Evolutionary conservation across 2,329 filamentous ascomycete genomes (phyloP).

Genomic region (Talaromyces funiculosus): DNA sequence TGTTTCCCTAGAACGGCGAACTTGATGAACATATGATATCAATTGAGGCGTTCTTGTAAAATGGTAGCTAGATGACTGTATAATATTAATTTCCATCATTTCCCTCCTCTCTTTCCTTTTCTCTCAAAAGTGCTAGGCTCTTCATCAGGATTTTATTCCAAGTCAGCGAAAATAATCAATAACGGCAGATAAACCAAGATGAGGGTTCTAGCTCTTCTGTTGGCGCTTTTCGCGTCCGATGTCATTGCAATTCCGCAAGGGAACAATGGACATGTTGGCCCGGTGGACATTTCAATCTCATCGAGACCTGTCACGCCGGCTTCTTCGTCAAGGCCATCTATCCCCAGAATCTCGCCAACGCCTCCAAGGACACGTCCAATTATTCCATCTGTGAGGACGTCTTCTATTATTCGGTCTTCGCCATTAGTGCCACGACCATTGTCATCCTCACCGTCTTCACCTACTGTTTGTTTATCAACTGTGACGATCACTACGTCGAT

Average conservation of each 20-base stretch:
- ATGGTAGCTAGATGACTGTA: background rate
- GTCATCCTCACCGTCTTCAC: background rate
- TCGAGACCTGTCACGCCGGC: background rate
- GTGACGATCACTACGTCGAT: background rate
- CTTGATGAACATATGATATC: slow-evolving; percentile 10
- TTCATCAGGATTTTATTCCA: background rate
- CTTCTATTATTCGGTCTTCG: background rate
- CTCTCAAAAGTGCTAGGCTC: background rate
- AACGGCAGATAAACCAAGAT: background rate
- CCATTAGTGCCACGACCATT: background rate
- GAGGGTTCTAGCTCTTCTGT: background rate
- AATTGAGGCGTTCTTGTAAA: slow-evolving; percentile 3
- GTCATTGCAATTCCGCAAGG: slow-evolving; percentile 9
- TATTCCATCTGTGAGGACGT: background rate
- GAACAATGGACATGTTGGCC: background rate
- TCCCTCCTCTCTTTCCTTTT: background rate
- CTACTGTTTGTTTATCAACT: background rate
- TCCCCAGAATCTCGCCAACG: background rate
- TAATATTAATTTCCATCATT: background rate
- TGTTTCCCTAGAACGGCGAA: background rate
- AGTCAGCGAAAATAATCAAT: background rate
- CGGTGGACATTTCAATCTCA: background rate
- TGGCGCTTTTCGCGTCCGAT: slow-evolving; percentile 8
- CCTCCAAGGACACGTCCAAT: background rate
- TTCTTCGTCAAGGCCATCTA: background rate